A percentile compares a stretch with the other conserved stretches of the same genome.
These are phyloP conservation scores for Aspergillus taichungensis DNA, from an alignment of 495 filamentous ascomycete genomes.

Conservation along the genomic window DNA sequence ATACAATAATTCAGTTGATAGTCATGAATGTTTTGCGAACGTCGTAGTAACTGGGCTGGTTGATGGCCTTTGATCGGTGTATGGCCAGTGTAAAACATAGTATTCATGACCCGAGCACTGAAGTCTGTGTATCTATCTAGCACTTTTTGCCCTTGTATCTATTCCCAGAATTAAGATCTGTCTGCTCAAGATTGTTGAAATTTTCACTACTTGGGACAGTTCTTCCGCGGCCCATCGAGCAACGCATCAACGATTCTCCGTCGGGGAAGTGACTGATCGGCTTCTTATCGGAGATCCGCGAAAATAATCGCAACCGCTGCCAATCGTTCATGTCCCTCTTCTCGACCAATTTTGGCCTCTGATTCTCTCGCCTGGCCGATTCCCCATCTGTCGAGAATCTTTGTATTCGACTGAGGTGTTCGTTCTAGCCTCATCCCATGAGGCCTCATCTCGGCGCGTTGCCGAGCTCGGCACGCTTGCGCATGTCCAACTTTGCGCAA, in stretches of 20 bases:
- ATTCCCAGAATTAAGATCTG: not conserved
- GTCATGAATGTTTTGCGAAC: too few species aligned
- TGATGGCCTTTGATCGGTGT: too few species aligned
- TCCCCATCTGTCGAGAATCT: not conserved
- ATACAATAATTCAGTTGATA: too few species aligned
- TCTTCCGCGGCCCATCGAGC: not conserved
- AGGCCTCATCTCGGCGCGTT: conserved; percentile 16
- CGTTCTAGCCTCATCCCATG: conserved; percentile 17
- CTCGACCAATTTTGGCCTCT: not conserved
- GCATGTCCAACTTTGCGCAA: conserved; percentile 1
- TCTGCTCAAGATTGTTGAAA: not conserved
- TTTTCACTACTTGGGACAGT: not conserved
- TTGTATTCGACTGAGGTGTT: not conserved
- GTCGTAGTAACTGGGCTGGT: too few species aligned
- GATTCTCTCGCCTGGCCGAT: not conserved
- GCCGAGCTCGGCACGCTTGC: conserved; percentile 18
- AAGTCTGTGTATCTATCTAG: too few species aligned
- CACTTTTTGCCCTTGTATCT: not conserved
- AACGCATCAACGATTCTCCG: conserved; percentile 23
- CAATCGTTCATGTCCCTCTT: too few species aligned
- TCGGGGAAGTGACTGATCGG: conserved; percentile 3
- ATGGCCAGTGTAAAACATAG: too few species aligned
- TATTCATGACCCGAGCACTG: too few species aligned
- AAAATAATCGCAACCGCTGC: too few species aligned
- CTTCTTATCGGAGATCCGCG: conserved; percentile 10